Base-by-base conservation (phyloP, 257 asterid species). In the Petunia axillaris region DNA sequence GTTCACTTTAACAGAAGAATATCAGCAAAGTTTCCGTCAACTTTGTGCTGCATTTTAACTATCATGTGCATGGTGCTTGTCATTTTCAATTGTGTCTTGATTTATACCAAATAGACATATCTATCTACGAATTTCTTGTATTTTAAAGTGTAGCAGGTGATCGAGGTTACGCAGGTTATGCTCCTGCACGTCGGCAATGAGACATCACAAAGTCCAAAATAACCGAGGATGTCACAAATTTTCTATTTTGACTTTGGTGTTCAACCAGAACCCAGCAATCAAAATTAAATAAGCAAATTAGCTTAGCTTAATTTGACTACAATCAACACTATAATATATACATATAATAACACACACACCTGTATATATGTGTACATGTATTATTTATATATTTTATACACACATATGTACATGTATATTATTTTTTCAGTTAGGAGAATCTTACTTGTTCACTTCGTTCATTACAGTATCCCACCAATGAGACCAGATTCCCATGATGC, bases 401-500 rank as follows among this genome's bases (percentile, higher is more conserved):
- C 25, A 25, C 25, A 25, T 25, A 25, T 25, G 25, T 25, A 25
- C 25, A 25, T 25, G 25, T 25, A 25, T 25, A 25, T 25, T 25
- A 25, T 25, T 25, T 25, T 25, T 48, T 5, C 59, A 63, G 75
- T 63, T 43, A 8, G 75, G 73, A 78, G 75, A 54, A 62, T 76
- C 68, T 54, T 55, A 73, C 78, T 50, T 73, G 78, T 73, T 73
- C 78, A 50, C 36, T 13, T 50, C 68, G 57, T 54, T 76, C 68
- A 16, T 79, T 73, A 50, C 82, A 65, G 64, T 79, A 79, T 54
- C 82, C 94, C 7, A 89, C 88, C 59, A 90, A 76, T 1, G 92
- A 86, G 25, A 89, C 94, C 53, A 90, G 88, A 82, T 90, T 90
- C 4, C 91, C 88, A 46, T 90, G 94, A 80, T 90, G 94, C 67